These are phyloP conservation scores for Wickerhamomyces canadensis DNA, from an alignment of 805 yeast genomes.

Conservation along the genomic window DNA sequence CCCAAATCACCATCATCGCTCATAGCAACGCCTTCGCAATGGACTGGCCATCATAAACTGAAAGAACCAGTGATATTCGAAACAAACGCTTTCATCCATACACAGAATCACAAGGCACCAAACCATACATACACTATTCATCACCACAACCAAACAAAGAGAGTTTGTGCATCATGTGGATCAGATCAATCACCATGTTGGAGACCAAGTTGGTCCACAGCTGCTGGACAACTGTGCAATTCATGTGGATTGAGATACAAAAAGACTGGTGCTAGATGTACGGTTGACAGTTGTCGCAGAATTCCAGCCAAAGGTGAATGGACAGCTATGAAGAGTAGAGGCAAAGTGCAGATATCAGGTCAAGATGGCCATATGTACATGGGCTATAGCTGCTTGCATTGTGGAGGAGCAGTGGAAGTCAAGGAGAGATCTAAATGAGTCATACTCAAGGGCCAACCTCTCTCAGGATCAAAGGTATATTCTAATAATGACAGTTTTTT, in stretches of 20 bases:
- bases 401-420: slow-evolving; percentile 52
- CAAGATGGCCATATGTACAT: slow-evolving; percentile 21
- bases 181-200: slow-evolving; percentile 93
- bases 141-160: slow-evolving; percentile 24
- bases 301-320: slow-evolving; percentile 97
- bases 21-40: slow-evolving; percentile 6
- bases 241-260: slow-evolving; percentile 94
- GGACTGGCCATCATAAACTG: slow-evolving; percentile 15
- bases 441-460: too few species aligned
- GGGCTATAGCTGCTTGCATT: slow-evolving; percentile 51
- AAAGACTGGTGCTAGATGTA: slow-evolving; percentile 89
- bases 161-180: slow-evolving; percentile 86
- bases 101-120: slow-evolving; percentile 23
- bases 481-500: too few species aligned
- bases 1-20: slow-evolving; percentile 7
- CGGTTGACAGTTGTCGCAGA: slow-evolving; percentile 66
- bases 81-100: slow-evolving; percentile 20
- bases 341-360: slow-evolving; percentile 33
- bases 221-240: slow-evolving; percentile 93
- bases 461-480: too few species aligned
- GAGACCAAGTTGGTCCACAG: slow-evolving; percentile 94
- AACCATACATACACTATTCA: slow-evolving; percentile 25
- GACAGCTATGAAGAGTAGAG: slow-evolving; percentile 77
- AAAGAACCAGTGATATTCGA: slow-evolving; percentile 12
- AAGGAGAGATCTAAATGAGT: slow-evolving; percentile 17